Percentiles rank a stretch among this genome's conserved stretches.
phyloP scores from a whole-genome alignment of 1,284 basidiomycete species.

The Leccinum laetum region DNA sequence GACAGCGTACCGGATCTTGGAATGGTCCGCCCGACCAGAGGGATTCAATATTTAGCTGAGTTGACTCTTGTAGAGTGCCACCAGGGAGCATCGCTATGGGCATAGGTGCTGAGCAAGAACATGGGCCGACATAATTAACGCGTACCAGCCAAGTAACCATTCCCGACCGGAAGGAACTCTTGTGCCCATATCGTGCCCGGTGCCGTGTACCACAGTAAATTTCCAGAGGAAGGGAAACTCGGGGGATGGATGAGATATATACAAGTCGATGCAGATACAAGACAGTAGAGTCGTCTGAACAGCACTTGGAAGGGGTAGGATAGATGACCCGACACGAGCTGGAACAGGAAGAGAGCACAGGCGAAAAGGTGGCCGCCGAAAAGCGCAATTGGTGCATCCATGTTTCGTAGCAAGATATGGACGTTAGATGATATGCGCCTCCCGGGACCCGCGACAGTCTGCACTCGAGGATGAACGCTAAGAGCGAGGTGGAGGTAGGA shows the following conservation, averaged over 20 bases:
- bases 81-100: conserved; percentile 63
- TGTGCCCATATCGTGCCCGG: conserved; percentile 56
- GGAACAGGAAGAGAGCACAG: conserved; percentile 11
- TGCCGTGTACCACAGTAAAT: conserved; percentile 67
- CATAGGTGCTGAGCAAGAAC: neutral
- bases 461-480: neutral
- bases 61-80: conserved; percentile 56
- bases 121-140: neutral
- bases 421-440: neutral
- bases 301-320: conserved; percentile 19
- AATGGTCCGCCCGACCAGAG: conserved; percentile 78
- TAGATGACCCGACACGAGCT: conserved; percentile 17
- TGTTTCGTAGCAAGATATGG: conserved; percentile 8
- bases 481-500: neutral
- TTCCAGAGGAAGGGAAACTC: conserved; percentile 67
- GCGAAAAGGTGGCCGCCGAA: conserved; percentile 22
- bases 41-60: conserved; percentile 72
- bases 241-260: conserved; percentile 34
- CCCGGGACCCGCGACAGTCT: neutral
- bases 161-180: conserved; percentile 68
- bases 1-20: conserved; percentile 51
- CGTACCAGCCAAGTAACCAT: conserved; percentile 70
- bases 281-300: conserved; percentile 23
- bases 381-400: conserved; percentile 23
- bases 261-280: conserved; percentile 24